Evolutionary conservation across 2,329 filamentous ascomycete genomes (phyloP).

Genomic region (Fusarium ramigenum): DNA sequence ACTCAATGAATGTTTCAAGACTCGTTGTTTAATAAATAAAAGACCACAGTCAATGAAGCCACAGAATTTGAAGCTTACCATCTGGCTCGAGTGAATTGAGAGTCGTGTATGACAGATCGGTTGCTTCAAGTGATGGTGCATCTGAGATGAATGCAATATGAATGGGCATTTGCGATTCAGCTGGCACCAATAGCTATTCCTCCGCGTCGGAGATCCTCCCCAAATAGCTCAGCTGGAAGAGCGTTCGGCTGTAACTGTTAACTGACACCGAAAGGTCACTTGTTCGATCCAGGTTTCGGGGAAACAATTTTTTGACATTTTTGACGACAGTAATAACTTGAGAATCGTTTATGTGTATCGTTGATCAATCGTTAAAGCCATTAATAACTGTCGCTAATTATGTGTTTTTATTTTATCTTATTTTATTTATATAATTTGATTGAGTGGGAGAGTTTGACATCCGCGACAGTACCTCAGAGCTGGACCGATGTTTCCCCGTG

Average conservation of each 20-base stretch:
- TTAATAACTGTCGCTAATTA: too few relatives aligned
- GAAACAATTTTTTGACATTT: neutral
- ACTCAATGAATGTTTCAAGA: too few relatives aligned
- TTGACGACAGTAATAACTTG: fast-evolving
- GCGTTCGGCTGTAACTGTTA: constrained; percentile 26
- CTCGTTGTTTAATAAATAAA: fast-evolving
- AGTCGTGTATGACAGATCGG: fast-evolving
- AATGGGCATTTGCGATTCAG: fast-evolving
- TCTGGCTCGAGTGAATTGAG: fast-evolving
- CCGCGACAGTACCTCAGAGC: neutral
- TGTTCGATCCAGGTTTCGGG: constrained; percentile 29
- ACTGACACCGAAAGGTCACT: constrained; percentile 28
- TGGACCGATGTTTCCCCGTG: neutral
- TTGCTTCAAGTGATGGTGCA: neutral
- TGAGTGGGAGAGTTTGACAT: neutral
- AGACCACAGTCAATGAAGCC: neutral
- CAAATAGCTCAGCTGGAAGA: constrained; percentile 29
- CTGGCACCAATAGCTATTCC: constrained; percentile 12
- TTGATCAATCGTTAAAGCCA: neutral
- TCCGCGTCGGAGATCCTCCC: constrained; percentile 14
- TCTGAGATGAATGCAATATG: fast-evolving
- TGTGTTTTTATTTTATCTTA: too few relatives aligned
- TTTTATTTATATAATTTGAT: too few relatives aligned
- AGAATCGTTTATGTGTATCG: neutral
- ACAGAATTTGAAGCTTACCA: neutral